These are phyloP conservation scores for Lentinula lateritia DNA, from an alignment of 768 basidiomycete species.

Conservation along the genomic window DNA sequence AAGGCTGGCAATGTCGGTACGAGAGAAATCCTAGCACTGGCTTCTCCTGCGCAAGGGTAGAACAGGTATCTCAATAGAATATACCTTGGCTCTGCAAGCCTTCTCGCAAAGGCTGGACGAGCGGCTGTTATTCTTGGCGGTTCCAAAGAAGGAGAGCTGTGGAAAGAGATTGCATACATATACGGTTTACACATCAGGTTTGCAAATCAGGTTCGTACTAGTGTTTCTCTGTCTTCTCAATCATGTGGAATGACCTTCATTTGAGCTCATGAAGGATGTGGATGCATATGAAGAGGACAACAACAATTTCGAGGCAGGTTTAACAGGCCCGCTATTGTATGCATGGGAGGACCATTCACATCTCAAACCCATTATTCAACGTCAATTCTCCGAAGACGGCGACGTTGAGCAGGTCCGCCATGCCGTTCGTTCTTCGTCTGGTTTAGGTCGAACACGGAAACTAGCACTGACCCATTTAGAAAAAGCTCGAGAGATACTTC, in stretches of 20 bases:
- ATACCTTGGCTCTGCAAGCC: constrained; percentile 69
- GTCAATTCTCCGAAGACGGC: constrained; percentile 71
- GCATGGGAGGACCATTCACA: constrained; percentile 82
- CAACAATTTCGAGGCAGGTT: constrained; percentile 54
- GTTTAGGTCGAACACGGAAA: constrained; percentile 69
- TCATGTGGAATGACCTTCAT: not conserved
- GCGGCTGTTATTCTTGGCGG: constrained; percentile 70
- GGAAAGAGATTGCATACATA: constrained; percentile 75
- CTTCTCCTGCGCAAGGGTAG: constrained; percentile 49
- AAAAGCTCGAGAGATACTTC: constrained; percentile 67
- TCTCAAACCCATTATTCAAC: constrained; percentile 69
- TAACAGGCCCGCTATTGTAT: constrained; percentile 80
- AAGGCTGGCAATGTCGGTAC: constrained; percentile 44
- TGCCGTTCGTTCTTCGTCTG: constrained; percentile 63
- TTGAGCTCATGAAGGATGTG: constrained; percentile 81
- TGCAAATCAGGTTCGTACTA: constrained; percentile 38
- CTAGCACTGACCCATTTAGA: constrained; percentile 74
- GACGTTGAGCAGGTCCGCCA: constrained; percentile 71
- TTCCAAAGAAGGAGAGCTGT: constrained; percentile 52
- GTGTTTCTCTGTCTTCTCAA: constrained; percentile 1
- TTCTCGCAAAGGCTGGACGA: constrained; percentile 69
- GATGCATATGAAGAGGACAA: constrained; percentile 64
- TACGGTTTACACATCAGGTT: constrained; percentile 74
- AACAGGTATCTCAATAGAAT: constrained; percentile 73
- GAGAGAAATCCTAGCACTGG: constrained; percentile 25